Conservation (phyloP, 352 stramenopile genomes). For the Globisporangium abappressorium region DNA sequence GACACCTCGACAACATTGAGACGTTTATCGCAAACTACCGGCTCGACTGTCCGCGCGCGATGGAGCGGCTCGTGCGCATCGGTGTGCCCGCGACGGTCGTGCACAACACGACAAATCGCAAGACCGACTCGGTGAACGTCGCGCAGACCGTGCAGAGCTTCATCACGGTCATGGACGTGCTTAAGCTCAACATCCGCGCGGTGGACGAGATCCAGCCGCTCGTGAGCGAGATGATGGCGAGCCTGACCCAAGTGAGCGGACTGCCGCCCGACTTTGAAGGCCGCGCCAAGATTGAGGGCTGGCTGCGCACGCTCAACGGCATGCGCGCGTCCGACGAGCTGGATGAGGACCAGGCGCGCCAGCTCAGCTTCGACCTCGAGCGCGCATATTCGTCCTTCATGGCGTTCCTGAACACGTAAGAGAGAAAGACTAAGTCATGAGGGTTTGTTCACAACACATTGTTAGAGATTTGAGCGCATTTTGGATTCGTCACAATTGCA, state of each 20-base stretch:
- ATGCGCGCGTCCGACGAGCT: slow-evolving; percentile 97
- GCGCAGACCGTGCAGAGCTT: slow-evolving; percentile 97
- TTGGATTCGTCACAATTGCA: background rate
- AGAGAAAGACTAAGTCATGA: background rate
- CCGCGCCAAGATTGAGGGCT: slow-evolving; percentile 92
- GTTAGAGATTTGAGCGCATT: slow-evolving; percentile 6
- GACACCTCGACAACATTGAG: slow-evolving; percentile 66
- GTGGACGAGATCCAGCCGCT: slow-evolving; percentile 98
- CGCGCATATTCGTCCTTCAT: slow-evolving; percentile 95
- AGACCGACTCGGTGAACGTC: slow-evolving; percentile 88
- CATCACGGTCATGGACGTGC: slow-evolving; percentile 98
- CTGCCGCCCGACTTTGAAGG: slow-evolving; percentile 93
- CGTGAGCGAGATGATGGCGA: slow-evolving; percentile 95
- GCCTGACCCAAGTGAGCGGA: slow-evolving; percentile 92
- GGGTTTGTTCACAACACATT: background rate
- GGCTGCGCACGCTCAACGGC: slow-evolving; percentile 94
- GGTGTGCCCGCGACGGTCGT: slow-evolving; percentile 93
- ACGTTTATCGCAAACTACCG: slow-evolving; percentile 94
- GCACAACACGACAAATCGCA: slow-evolving; percentile 76
- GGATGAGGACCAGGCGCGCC: slow-evolving; percentile 92
- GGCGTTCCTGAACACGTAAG: slow-evolving; percentile 82
- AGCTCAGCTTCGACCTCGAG: slow-evolving; percentile 96
- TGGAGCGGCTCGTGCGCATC: slow-evolving; percentile 92
- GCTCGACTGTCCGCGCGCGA: slow-evolving; percentile 94
- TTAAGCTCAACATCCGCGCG: slow-evolving; percentile 96